Evolutionary conservation across 78 protist species (phyloP), one percentile per base, ranked within the genome.

Genomic region (Guillardia theta): DNA sequence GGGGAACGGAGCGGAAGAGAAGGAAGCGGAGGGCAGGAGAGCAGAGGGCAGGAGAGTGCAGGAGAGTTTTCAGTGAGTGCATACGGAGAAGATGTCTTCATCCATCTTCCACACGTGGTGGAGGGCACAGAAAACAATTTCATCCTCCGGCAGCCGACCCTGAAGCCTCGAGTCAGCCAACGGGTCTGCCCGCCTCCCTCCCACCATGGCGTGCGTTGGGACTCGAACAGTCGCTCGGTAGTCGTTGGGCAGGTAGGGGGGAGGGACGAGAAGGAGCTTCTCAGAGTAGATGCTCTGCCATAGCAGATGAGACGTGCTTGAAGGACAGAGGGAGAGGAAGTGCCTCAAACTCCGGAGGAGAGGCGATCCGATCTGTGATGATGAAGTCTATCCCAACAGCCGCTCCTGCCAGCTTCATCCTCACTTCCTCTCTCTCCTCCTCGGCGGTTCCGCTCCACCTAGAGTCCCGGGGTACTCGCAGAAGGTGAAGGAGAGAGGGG

Each of bases 51-150:
- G 78, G 27, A 12, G 87, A 43, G 37, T 24, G 41, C 2, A 48
- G 90, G 50, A 43, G 53, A 15, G 90, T 50, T 1, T 8, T 0
- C 41, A 78, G 90, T 27, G 44, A 27, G 30, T 78, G 53, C 90
- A 78, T 4, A 78, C 90, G 90, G 53, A 2, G 90, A 78, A 78
- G 50, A 78, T 8, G 30, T 0, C 30, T 50, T 18, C 45, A 19
- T 78, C 90, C 90, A 78, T 78, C 90, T 78, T 78, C 90, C 90
- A 78, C 33, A 78, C 90, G 90, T 78, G 90, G 48, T 78, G 90
- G 53, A 78, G 50, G 8, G 90, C 90, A 43, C 90, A 78, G 48
- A 78, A 78, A 48, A 70, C 83, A 43, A 33, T 15, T 70, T 24
- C 83, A 24, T 58, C 70, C 2, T 58, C 39, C 4, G 70, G 70